phyloP scores from a whole-genome alignment of 148 eudicot species.

The Chenopodium formosanum region DNA sequence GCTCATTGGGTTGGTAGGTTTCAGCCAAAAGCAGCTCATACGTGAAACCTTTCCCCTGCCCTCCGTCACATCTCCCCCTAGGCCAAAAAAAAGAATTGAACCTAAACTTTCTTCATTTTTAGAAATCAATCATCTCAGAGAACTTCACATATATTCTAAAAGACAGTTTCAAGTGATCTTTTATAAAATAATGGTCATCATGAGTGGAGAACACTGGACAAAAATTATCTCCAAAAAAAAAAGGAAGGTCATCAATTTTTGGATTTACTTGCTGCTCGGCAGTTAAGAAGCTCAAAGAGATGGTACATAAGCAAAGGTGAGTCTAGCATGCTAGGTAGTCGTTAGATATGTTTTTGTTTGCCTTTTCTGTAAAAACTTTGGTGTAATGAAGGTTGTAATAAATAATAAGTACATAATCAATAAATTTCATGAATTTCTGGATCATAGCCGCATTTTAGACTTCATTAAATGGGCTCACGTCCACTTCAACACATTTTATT shows the following conservation, averaged over 20 bases:
- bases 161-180: background rate
- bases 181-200: background rate
- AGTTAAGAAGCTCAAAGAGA: too few species aligned
- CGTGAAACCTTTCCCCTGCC: background rate
- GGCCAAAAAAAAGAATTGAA: background rate
- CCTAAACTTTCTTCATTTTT: background rate
- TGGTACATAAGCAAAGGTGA: too few species aligned
- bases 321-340: too few species aligned
- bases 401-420: too few species aligned
- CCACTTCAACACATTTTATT: background rate
- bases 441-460: background rate
- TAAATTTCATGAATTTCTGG: background rate
- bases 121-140: background rate
- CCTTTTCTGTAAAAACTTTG: too few species aligned
- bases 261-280: too few species aligned
- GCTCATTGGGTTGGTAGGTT: background rate
- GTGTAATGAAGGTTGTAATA: too few species aligned
- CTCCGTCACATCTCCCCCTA: background rate
- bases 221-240: background rate
- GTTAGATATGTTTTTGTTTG: too few species aligned
- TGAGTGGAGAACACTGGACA: background rate
- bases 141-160: background rate
- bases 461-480: conserved; percentile 1
- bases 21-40: background rate
- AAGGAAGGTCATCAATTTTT: too few species aligned